phyloP scores from a whole-genome alignment of 75 land plant genomes.

The Selaginella tamariscina region DNA sequence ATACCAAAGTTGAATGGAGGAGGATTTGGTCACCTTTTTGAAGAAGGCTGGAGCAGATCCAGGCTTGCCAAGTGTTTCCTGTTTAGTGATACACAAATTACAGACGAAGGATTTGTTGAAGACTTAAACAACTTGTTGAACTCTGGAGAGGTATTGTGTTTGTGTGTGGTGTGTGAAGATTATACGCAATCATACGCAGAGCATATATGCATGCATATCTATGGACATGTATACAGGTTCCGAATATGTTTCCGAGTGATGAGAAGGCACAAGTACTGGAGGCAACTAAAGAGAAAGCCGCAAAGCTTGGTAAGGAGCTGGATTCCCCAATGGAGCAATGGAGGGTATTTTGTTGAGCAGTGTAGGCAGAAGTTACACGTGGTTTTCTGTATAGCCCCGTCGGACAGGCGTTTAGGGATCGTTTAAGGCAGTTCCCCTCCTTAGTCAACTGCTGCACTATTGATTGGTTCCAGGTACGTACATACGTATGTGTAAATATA shows the following conservation, averaged over 20 bases:
- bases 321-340: slow-evolving; percentile 29
- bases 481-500: no score
- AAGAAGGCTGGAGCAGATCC: slow-evolving; percentile 39
- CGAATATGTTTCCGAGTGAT: slow-evolving; percentile 34
- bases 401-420: slow-evolving; percentile 36
- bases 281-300: slow-evolving; percentile 22
- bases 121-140: slow-evolving; percentile 34
- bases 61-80: slow-evolving; percentile 26
- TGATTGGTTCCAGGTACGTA: slow-evolving; percentile 32
- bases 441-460: slow-evolving; percentile 37
- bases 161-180: neutral
- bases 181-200: neutral
- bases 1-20: slow-evolving; percentile 37
- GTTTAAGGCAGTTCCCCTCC: slow-evolving; percentile 32
- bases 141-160: slow-evolving; percentile 29
- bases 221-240: slow-evolving; percentile 17
- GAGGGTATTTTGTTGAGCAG: slow-evolving; percentile 32
- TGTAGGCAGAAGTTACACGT: slow-evolving; percentile 32
- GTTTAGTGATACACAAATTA: slow-evolving; percentile 35
- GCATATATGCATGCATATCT: neutral
- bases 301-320: slow-evolving; percentile 20
- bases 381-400: slow-evolving; percentile 38
- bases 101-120: slow-evolving; percentile 36
- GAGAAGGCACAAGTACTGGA: slow-evolving; percentile 33
- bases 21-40: slow-evolving; percentile 28